Percentiles rank a stretch among this genome's conserved stretches.
Conservation (phyloP, 805 yeast genomes). For the Spathaspora gorwiae region DNA sequence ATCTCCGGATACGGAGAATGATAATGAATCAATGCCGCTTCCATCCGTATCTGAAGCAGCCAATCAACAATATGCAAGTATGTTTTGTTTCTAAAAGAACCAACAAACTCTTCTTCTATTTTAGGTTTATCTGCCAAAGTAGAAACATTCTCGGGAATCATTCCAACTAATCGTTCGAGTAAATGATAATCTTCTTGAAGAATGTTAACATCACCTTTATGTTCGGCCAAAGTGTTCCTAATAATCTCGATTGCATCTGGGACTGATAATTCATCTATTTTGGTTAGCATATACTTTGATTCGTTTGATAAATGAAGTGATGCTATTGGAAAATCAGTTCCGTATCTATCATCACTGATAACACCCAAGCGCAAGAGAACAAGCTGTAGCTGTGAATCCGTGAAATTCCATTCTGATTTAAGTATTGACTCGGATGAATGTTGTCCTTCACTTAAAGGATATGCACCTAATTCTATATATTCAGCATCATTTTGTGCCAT, state of each 20-base stretch:
- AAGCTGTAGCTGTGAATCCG: conserved; percentile 9
- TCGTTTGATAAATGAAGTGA: conserved; percentile 4
- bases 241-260: conserved; percentile 27
- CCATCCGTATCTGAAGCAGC: conserved; percentile 30
- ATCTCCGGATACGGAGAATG: conserved; percentile 42
- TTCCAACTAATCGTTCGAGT: conserved; percentile 21
- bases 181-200: conserved; percentile 30
- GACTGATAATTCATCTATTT: conserved; percentile 18
- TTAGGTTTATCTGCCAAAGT: neutral
- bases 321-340: neutral
- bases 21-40: conserved; percentile 34
- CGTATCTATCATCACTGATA: conserved; percentile 17
- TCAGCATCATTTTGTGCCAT: conserved; percentile 1
- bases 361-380: conserved; percentile 20
- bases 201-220: conserved; percentile 32
- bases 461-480: conserved; percentile 14
- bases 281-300: conserved; percentile 25
- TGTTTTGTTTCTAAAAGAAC: conserved; percentile 15
- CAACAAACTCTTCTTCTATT: neutral
- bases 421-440: neutral
- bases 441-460: conserved; percentile 1
- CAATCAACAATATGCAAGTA: conserved; percentile 27
- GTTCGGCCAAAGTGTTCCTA: conserved; percentile 33
- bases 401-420: conserved; percentile 2
- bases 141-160: conserved; percentile 14